A percentile compares a stretch with the other conserved stretches of the same genome.
Conservation (phyloP, 106 monocot genomes). For the Cymbidium sinense region DNA sequence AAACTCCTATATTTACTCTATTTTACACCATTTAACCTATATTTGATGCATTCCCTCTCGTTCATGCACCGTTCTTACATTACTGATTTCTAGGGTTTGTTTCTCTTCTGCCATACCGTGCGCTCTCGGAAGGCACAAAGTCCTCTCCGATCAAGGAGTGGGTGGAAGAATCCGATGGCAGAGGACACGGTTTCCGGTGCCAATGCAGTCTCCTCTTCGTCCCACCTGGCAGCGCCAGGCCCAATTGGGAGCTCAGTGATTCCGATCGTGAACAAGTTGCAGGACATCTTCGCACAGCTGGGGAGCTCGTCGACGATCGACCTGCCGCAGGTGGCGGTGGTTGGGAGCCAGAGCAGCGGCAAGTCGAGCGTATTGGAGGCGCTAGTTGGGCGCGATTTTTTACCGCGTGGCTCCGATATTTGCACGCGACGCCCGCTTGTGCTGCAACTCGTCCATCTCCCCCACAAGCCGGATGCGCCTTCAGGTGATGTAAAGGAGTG, state of each 20-base stretch:
- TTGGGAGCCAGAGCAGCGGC: slow-evolving; percentile 98
- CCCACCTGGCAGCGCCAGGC: slow-evolving; percentile 12
- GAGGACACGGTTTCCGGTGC: slow-evolving; percentile 13
- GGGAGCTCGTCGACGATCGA: slow-evolving; percentile 64
- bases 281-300: slow-evolving; percentile 86
- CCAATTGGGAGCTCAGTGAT: slow-evolving; percentile 54
- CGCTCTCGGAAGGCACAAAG: not conserved
- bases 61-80: no score
- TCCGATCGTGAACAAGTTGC: slow-evolving; percentile 79
- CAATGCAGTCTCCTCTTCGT: not conserved
- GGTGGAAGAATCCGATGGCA: slow-evolving; percentile 16
- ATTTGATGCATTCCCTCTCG: no score
- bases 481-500: slow-evolving; percentile 24
- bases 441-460: slow-evolving; percentile 66
- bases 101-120: not conserved
- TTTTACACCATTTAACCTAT: no score
- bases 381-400: slow-evolving; percentile 83
- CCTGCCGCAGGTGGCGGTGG: slow-evolving; percentile 88
- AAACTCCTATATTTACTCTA: no score
- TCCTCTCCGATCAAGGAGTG: not conserved
- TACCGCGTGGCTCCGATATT: slow-evolving; percentile 76
- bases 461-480: slow-evolving; percentile 4
- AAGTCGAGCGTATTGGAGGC: slow-evolving; percentile 98
- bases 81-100: slow-evolving; percentile 9
- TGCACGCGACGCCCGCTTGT: slow-evolving; percentile 86